Base-by-base conservation (phyloP, 371 early-diverging fungal genomes). In the Astathelohania contejeani region DNA sequence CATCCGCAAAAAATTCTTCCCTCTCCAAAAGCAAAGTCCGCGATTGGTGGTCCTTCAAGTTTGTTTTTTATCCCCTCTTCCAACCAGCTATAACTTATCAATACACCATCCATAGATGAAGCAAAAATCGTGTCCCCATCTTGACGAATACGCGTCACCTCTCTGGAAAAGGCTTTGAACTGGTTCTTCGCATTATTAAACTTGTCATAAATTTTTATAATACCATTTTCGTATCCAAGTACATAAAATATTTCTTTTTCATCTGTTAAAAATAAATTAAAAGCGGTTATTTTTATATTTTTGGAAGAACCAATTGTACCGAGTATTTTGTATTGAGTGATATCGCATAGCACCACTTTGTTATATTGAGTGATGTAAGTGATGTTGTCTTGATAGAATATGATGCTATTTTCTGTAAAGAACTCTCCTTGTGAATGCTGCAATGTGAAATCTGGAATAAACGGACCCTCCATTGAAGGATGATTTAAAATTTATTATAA, bases 391-490 rank as follows among this genome's bases (percentile, higher is more conserved):
- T 37, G 42, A n/a, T 24, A 24, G n/a, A n/a, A n/a, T 22, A 58
- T 25, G n/a, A 20, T 19, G 27, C 59, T 58, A 12, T 27, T 43
- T 32, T 49, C 58, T 23, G 25, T 45, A 1, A n/a, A 14, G 1
- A 64, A 12, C 23, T 28, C 32, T 7, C 64, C 60, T 22, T 18
- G 3, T 20, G 37, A 12, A n/a, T 26, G n/a, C 10, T 32, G 16
- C 29, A 28, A 55, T 14, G 22, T 45, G 35, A 64, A 64, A 32
- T 63, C 53, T 25, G 63, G 63, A 35, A 63, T 45, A 43, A 63
- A 62, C 29, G 19, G 44, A 18, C 45, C 45, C 1, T 54, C 45
- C 35, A 35, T 35, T 35, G n/a, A n/a, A n/a, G n/a, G n/a, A n/a
- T n/a, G n/a, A n/a, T n/a, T n/a, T n/a, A n/a, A n/a, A n/a, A n/a